Evolutionary conservation across 805 yeast genomes (phyloP).

Genomic region (Pichia thaimueangensis): DNA sequence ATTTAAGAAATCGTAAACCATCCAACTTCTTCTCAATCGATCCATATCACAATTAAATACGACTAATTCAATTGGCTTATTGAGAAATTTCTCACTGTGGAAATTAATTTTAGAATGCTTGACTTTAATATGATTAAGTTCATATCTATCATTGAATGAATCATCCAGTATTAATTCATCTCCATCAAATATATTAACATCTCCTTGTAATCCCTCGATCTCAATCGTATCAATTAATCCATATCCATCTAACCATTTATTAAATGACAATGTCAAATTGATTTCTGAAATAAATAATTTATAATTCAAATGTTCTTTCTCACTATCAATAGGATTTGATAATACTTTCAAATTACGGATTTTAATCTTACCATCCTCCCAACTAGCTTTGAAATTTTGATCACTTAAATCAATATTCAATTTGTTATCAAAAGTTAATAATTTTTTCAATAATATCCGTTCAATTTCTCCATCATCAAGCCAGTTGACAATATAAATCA

Average conservation of each 20-base stretch:
- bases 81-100: conserved; percentile 20
- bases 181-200: conserved; percentile 16
- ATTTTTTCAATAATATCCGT: conserved; percentile 23
- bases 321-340: conserved; percentile 1
- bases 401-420: conserved; percentile 24
- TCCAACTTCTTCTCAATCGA: conserved; percentile 49
- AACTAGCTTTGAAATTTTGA: conserved; percentile 36
- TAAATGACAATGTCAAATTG: conserved; percentile 41
- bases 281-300: conserved; percentile 36
- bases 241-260: conserved; percentile 50
- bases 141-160: conserved; percentile 30
- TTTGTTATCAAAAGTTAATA: conserved; percentile 29
- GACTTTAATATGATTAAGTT: conserved; percentile 38
- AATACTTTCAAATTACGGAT: conserved; percentile 35
- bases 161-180: conserved; percentile 15
- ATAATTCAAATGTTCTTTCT: conserved; percentile 22
- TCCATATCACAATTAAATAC: conserved; percentile 64
- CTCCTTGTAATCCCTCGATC: conserved; percentile 42
- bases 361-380: conserved; percentile 44
- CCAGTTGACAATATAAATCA: conserved; percentile 39
- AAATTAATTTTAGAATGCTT: conserved; percentile 42
- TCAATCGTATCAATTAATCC: conserved; percentile 47
- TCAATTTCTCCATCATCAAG: conserved; percentile 24
- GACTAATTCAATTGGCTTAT: conserved; percentile 40
- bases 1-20: conserved; percentile 60